phyloP scores from a whole-genome alignment of 2,329 filamentous ascomycete genomes.

The Chaetomium globosum region DNA sequence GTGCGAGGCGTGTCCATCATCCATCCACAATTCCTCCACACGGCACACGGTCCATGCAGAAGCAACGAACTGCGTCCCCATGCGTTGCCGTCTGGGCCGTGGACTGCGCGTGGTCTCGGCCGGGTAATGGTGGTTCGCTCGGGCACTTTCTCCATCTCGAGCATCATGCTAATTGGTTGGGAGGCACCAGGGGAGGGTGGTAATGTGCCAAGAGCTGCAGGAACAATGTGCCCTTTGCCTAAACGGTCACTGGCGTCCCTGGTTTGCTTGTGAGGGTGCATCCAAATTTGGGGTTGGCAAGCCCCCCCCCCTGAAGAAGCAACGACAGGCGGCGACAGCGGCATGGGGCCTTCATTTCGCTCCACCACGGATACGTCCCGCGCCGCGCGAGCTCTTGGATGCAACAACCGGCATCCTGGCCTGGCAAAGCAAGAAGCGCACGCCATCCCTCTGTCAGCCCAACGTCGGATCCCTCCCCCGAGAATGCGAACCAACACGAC shows the following conservation, averaged over 20 bases:
- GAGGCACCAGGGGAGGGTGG: neutral
- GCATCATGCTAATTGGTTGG: neutral
- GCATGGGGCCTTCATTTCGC: neutral
- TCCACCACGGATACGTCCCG: slow-evolving; percentile 1
- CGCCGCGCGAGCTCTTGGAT: slow-evolving; percentile 6
- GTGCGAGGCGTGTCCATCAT: no score
- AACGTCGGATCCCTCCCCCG: neutral
- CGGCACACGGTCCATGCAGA: slow-evolving; percentile 16
- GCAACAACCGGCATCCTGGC: no score
- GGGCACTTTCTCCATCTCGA: neutral
- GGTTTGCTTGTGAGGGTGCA: neutral
- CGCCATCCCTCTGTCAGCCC: neutral
- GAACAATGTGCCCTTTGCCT: slow-evolving; percentile 3
- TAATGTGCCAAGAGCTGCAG: slow-evolving; percentile 18
- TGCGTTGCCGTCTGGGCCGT: neutral
- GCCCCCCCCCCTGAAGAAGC: neutral
- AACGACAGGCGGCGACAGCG: neutral
- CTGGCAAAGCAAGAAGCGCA: neutral
- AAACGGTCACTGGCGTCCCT: neutral
- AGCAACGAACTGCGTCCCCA: slow-evolving; percentile 1
- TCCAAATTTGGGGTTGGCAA: slow-evolving; percentile 15
- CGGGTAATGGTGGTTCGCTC: neutral
- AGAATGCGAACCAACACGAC: neutral
- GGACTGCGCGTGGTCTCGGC: neutral
- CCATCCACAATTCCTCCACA: no score